Percentiles rank a stretch among this genome's conserved stretches.
phyloP scores from a whole-genome alignment of 1,284 basidiomycete genomes.

The Schizopora paradoxa region DNA sequence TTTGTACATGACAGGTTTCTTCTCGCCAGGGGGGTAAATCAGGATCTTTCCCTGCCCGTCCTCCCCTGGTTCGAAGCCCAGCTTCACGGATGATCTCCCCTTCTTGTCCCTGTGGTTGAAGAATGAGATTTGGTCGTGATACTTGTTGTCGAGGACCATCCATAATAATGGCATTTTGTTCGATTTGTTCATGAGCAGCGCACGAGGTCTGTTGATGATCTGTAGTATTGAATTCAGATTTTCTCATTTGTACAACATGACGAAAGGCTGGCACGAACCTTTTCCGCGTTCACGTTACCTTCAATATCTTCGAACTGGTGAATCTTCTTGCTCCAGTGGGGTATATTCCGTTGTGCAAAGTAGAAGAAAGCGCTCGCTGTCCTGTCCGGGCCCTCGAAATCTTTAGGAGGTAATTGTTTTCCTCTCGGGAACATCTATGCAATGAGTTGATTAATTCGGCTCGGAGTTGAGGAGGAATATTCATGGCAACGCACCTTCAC shows the following conservation, averaged over 20 bases:
- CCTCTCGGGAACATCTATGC: conserved; percentile 72
- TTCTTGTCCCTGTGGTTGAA: conserved; percentile 66
- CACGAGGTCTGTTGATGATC: conserved; percentile 55
- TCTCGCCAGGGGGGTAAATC: conserved; percentile 56
- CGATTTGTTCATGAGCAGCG: conserved; percentile 70
- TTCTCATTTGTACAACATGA: neutral
- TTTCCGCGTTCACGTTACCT: conserved; percentile 46
- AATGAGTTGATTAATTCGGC: conserved; percentile 8
- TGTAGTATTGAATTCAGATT: conserved; percentile 22
- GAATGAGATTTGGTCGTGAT: conserved; percentile 59
- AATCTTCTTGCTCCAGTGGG: conserved; percentile 62
- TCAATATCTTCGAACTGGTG: conserved; percentile 52
- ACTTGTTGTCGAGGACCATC: conserved; percentile 79
- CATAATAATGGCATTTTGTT: conserved; percentile 80
- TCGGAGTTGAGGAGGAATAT: conserved; percentile 3
- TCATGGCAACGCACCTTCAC: conserved; percentile 52
- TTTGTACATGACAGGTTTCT: conserved; percentile 49
- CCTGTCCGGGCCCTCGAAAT: conserved; percentile 69
- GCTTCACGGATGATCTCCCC: conserved; percentile 47
- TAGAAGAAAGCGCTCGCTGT: conserved; percentile 71
- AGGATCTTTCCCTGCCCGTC: conserved; percentile 60
- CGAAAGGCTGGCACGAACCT: conserved; percentile 36
- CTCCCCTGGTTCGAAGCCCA: conserved; percentile 50
- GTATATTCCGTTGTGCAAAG: conserved; percentile 72
- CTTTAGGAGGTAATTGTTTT: conserved; percentile 53